Evolutionary conservation across 768 basidiomycete genomes (phyloP).

Genomic region (Erythrobasidium yunnanense): DNA sequence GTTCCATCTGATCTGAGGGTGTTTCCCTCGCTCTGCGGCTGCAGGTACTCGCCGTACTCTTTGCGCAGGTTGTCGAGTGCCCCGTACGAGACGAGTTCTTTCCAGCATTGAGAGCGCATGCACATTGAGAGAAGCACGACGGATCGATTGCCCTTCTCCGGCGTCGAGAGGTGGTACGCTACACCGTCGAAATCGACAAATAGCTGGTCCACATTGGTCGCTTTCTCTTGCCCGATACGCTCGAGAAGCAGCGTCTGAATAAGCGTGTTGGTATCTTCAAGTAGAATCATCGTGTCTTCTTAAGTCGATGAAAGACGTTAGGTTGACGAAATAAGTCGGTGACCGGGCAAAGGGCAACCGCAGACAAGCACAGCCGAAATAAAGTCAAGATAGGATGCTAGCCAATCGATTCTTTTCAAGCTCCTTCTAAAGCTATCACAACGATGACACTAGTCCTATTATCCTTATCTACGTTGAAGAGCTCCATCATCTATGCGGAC

Average conservation of each 20-base stretch:
- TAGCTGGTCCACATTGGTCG: constrained; percentile 78
- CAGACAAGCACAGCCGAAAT: no score
- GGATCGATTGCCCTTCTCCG: constrained; percentile 59
- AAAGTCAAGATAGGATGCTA: no score
- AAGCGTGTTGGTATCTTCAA: constrained; percentile 28
- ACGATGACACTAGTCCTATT: not conserved
- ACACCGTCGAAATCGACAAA: constrained; percentile 98
- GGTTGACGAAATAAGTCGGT: not conserved
- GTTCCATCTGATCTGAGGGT: constrained; percentile 15
- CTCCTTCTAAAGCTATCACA: no score
- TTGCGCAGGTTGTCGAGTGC: constrained; percentile 64
- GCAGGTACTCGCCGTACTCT: constrained; percentile 67
- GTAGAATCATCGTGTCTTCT: constrained; percentile 30
- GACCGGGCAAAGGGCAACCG: not conserved
- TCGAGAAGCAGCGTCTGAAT: constrained; percentile 26
- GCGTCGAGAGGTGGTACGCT: constrained; percentile 82
- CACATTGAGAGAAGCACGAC: constrained; percentile 81
- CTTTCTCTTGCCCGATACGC: constrained; percentile 48
- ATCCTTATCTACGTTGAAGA: not conserved
- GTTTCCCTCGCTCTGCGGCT: constrained; percentile 37
- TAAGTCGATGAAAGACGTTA: no score
- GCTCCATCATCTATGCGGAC: not conserved
- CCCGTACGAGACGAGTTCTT: constrained; percentile 77
- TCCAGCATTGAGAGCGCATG: constrained; percentile 74
- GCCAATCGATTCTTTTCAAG: no score